Conservation (phyloP, 2,329 filamentous ascomycete genomes). For the Trichoderma sp. region DNA sequence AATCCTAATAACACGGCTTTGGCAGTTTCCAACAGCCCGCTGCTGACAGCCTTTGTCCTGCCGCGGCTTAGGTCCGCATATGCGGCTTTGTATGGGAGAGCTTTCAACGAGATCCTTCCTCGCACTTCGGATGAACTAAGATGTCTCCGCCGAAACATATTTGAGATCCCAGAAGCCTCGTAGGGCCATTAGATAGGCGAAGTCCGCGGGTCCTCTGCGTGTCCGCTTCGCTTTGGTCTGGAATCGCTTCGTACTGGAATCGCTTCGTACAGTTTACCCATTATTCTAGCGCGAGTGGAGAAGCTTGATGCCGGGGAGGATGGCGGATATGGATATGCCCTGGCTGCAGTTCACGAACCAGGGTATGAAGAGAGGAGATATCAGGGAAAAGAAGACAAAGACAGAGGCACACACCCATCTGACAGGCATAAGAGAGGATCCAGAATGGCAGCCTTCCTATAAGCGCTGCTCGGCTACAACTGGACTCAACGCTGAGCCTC, state of each 20-base stretch:
- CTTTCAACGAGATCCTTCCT: neutral
- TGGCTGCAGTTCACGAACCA: slow-evolving; percentile 16
- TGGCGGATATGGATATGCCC: slow-evolving; percentile 5
- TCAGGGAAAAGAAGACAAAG: neutral
- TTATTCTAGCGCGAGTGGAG: slow-evolving; percentile 21
- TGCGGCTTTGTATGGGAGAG: too few species aligned
- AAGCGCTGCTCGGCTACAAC: too few species aligned
- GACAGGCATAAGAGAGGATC: too few species aligned
- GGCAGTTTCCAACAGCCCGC: neutral
- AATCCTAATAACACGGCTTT: too few species aligned
- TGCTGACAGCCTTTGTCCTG: neutral
- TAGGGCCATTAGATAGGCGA: slow-evolving; percentile 14
- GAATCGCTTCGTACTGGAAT: too few species aligned
- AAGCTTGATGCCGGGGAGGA: slow-evolving; percentile 21
- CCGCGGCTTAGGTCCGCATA: too few species aligned
- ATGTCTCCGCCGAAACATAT: neutral
- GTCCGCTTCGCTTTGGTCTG: neutral
- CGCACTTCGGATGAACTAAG: slow-evolving; percentile 11
- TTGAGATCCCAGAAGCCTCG: slow-evolving; percentile 5
- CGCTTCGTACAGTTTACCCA: neutral
- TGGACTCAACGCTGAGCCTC: too few species aligned
- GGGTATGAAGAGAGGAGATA: neutral
- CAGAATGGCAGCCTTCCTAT: too few species aligned
- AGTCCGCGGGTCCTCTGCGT: slow-evolving; percentile 13
- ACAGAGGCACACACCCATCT: too few species aligned